phyloP scores from a whole-genome alignment of 768 basidiomycete genomes.

The Cyclocybe cylindracea region DNA sequence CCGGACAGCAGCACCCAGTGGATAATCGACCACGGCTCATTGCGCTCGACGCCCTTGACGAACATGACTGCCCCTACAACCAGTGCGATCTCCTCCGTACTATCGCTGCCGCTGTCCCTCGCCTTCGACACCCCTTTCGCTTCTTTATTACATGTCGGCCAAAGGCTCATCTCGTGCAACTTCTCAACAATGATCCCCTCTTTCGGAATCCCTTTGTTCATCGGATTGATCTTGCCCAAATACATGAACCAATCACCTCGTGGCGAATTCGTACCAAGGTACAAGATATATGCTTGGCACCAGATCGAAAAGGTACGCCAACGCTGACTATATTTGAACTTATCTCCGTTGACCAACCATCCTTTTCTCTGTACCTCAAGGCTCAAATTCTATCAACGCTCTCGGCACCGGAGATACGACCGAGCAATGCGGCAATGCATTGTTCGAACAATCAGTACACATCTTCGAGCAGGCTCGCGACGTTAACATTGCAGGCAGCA shows the following conservation, averaged over 20 bases:
- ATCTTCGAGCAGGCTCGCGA: constrained; percentile 1
- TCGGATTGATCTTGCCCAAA: constrained; percentile 2
- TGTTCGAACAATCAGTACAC: background rate
- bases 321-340: too few relatives aligned
- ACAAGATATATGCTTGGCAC: too few relatives aligned
- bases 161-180: constrained; percentile 10
- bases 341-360: too few relatives aligned
- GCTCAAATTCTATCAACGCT: too few relatives aligned
- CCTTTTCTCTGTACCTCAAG: too few relatives aligned
- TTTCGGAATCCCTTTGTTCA: background rate
- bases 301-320: too few relatives aligned
- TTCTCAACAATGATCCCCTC: constrained; percentile 6
- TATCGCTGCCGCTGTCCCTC: background rate
- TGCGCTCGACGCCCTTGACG: constrained; percentile 20
- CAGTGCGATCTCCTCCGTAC: constrained; percentile 9
- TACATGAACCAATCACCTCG: too few relatives aligned
- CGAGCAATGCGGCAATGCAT: too few relatives aligned
- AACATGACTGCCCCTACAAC: constrained; percentile 1
- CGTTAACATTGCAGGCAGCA: background rate
- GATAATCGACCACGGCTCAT: constrained; percentile 3
- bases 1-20: background rate
- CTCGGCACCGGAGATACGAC: too few relatives aligned
- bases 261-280: too few relatives aligned
- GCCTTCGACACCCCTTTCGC: constrained; percentile 1
- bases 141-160: constrained; percentile 18